phyloP scores from a whole-genome alignment of 352 stramenopile species.

The Phytophthora sp. region DNA sequence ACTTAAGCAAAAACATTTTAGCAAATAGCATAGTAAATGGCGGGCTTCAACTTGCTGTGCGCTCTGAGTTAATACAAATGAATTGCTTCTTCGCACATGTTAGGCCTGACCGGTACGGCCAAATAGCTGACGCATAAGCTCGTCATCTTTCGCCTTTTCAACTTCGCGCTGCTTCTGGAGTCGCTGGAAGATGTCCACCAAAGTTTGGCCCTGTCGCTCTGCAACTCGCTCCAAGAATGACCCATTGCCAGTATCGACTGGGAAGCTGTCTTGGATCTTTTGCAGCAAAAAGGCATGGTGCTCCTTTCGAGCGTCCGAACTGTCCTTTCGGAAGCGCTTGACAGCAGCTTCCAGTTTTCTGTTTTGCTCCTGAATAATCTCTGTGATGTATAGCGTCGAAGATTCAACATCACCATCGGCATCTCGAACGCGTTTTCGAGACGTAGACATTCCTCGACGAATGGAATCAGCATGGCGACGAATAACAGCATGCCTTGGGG shows the following conservation, averaged over 20 bases:
- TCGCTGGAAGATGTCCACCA: conserved; percentile 43
- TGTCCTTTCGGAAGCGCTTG: conserved; percentile 51
- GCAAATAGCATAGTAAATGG: conserved; percentile 12
- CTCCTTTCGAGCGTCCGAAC: conserved; percentile 33
- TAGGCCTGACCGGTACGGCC: conserved; percentile 6
- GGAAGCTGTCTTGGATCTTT: conserved; percentile 46
- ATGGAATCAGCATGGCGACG: conserved; percentile 5
- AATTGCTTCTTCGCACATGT: not conserved
- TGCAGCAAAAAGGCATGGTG: conserved; percentile 42
- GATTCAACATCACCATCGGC: conserved; percentile 1
- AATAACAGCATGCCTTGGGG: conserved; percentile 5
- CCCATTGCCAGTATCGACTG: conserved; percentile 30
- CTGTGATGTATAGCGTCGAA: conserved; percentile 36
- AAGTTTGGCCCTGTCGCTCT: conserved; percentile 38
- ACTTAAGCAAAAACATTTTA: conserved; percentile 1
- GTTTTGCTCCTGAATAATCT: conserved; percentile 49
- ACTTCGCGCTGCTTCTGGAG: conserved; percentile 35
- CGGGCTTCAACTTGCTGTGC: not conserved
- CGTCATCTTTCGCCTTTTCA: conserved; percentile 37
- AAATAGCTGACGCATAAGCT: conserved; percentile 37
- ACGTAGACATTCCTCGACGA: not conserved
- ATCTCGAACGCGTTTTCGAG: conserved; percentile 26
- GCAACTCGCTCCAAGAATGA: conserved; percentile 46
- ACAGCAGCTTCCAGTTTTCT: conserved; percentile 37
- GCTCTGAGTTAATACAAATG: conserved; percentile 6